phyloP scores from a whole-genome alignment of 768 basidiomycete species.

The Suillus subalutaceus region DNA sequence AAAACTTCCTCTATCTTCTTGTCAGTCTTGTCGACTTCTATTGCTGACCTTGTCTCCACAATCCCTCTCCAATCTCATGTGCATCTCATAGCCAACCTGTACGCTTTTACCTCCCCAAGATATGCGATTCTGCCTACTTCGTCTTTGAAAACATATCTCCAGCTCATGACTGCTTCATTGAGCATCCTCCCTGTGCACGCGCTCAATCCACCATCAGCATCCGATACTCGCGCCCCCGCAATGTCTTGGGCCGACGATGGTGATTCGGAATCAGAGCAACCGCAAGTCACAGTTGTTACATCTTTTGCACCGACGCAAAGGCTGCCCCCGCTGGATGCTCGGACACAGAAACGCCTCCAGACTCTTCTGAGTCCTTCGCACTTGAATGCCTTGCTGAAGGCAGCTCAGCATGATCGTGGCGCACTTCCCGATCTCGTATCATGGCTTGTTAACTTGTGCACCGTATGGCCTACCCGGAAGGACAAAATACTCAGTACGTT shows the following conservation, averaged over 20 bases:
- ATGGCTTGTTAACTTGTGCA: slow-evolving; percentile 59
- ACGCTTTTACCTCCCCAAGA: too few relatives aligned
- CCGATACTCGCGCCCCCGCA: slow-evolving; percentile 15
- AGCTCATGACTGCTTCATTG: slow-evolving; percentile 42
- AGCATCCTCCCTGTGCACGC: slow-evolving; percentile 54
- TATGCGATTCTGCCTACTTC: too few relatives aligned
- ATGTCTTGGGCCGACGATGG: slow-evolving; percentile 34
- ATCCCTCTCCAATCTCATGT: too few relatives aligned
- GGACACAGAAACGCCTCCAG: slow-evolving; percentile 66
- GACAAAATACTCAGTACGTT: slow-evolving; percentile 61
- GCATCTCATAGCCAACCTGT: too few relatives aligned
- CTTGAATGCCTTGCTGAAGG: slow-evolving; percentile 53
- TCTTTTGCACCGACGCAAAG: slow-evolving; percentile 30
- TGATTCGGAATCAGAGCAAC: slow-evolving; percentile 44
- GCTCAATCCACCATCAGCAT: slow-evolving; percentile 47
- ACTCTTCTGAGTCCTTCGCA: slow-evolving; percentile 56
- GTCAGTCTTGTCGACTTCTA: too few relatives aligned
- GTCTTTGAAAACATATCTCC: too few relatives aligned
- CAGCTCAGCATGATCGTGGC: slow-evolving; percentile 41
- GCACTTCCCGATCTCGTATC: slow-evolving; percentile 51
- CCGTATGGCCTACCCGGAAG: slow-evolving; percentile 60
- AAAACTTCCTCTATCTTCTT: too few relatives aligned
- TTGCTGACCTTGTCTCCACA: too few relatives aligned
- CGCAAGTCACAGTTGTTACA: slow-evolving; percentile 39
- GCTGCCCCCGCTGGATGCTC: slow-evolving; percentile 53